Evolutionary conservation across 140 eudicot species (phyloP), one percentile per base, ranked within the genome.

Genomic region (Artemisia princeps): DNA sequence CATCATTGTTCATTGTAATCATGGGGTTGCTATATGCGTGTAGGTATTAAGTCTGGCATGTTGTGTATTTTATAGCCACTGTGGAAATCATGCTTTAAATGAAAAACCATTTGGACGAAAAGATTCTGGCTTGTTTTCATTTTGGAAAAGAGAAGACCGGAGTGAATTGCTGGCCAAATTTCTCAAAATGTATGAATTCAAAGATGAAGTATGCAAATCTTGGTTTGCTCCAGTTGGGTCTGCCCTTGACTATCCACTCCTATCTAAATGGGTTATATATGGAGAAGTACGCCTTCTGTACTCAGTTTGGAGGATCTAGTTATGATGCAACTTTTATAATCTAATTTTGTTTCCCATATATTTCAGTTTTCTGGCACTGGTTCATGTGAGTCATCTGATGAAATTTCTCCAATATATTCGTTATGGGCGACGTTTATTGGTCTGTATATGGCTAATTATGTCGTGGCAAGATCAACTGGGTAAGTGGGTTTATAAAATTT

Each of bases 141-240:
- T 90, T 66, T 86, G 86, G 94, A 84, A 84, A 57, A 90, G 83
- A 78, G 94, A 84, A 66, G 87, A 84, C 59, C 72, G 87, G 0
- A 84, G 81, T 54, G 75, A 90, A 50, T 86, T 89, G 95, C 78
- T 90, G 19, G 79, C 87, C 33, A 80, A 80, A 76, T 81, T 90
- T 74, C 77, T 90, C 58, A 83, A 79, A 10, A 80, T 90, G 94
- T 84, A 84, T 57, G 84, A 90, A 78, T 75, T 84, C 11, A 90
- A 90, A 76, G 87, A 87, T 60, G 89, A 90, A 68, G 86, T 84
- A 5, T 90, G 97, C 79, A 77, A 82, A 65, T 87, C 97, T 74
- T 90, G 97, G 97, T 90, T 90, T 77, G 97, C 95, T 52, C 97
- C 97, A 12, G 97, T 90, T 78, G 97, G 97, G 56, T 87, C 95